Percentiles rank a stretch among this genome's conserved stretches.
Conservation (phyloP, 2,329 filamentous ascomycete species). For the Monosporascus sp. region DNA sequence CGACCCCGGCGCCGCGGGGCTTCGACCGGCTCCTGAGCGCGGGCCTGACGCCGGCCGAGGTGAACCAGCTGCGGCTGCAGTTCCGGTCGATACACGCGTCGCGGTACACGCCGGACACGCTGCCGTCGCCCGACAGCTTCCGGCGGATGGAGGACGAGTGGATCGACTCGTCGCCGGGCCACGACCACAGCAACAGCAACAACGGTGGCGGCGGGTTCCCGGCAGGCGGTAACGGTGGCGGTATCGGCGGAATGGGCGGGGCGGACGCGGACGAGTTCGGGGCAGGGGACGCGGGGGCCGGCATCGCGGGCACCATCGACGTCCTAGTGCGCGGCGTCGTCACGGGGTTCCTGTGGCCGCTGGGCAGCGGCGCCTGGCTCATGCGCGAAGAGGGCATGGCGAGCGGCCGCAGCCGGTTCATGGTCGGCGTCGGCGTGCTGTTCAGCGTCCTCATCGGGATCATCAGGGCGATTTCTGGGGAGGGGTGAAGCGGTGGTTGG, state of each 20-base stretch:
- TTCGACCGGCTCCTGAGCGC: conserved; percentile 81
- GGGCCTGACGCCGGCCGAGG: conserved; percentile 78
- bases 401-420: conserved; percentile 76
- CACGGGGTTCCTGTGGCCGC: conserved; percentile 91
- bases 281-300: conserved; percentile 27
- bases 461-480: conserved; percentile 29
- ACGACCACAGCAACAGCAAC: conserved; percentile 15
- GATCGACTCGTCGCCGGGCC: conserved; percentile 61
- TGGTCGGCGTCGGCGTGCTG: conserved; percentile 78
- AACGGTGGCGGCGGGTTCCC: conserved; percentile 30
- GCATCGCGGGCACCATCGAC: conserved; percentile 61
- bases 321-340: conserved; percentile 83
- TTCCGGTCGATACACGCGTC: conserved; percentile 81
- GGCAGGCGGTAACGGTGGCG: conserved; percentile 21
- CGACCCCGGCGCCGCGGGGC: conserved; percentile 59
- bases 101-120: conserved; percentile 80
- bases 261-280: conserved; percentile 30
- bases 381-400: conserved; percentile 84
- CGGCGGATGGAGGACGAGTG: conserved; percentile 81
- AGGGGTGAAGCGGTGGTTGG: conserved; percentile 12
- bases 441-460: conserved; percentile 42
- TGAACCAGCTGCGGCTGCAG: conserved; percentile 79
- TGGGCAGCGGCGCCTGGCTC: conserved; percentile 81
- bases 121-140: conserved; percentile 74
- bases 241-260: conserved; percentile 33